Evolutionary conservation across 345 rosid species (phyloP).

Genomic region (Draba incana): DNA sequence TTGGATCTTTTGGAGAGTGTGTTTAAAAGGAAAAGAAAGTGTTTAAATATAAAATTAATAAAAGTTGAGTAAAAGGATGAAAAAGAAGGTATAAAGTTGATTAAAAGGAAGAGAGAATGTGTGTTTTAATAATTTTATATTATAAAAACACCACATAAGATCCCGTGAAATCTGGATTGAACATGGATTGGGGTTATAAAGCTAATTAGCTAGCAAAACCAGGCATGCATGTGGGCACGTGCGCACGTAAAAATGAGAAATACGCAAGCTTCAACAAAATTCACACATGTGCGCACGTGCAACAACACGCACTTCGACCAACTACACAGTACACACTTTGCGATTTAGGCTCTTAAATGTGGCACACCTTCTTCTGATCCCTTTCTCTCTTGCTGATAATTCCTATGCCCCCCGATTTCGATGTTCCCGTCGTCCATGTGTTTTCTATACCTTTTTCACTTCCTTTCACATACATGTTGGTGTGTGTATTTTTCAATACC

Average conservation of each 20-base stretch:
- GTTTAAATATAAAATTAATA: too few species aligned
- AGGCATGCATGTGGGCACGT: slow-evolving; percentile 79
- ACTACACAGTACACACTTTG: slow-evolving; percentile 29
- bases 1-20: too few species aligned
- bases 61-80: too few species aligned
- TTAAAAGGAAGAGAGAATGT: too few species aligned
- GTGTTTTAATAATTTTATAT: too few species aligned
- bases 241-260: slow-evolving; percentile 51
- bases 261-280: slow-evolving; percentile 61
- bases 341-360: slow-evolving; percentile 32
- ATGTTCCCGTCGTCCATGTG: slow-evolving; percentile 43
- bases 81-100: too few species aligned
- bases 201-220: slow-evolving; percentile 34
- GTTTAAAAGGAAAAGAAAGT: too few species aligned
- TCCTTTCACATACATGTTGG: slow-evolving; percentile 24
- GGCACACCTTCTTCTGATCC: slow-evolving; percentile 12
- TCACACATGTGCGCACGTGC: slow-evolving; percentile 94
- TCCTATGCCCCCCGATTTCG: slow-evolving; percentile 38
- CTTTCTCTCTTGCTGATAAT: slow-evolving; percentile 29
- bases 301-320: slow-evolving; percentile 65
- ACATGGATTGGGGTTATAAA: background rate
- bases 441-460: slow-evolving; percentile 31
- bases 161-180: too few species aligned
- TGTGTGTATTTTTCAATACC: slow-evolving; percentile 4
- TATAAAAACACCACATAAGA: too few species aligned